Base-by-base conservation (phyloP, 78 protist species). In the Dictyostelium firmibasis region DNA sequence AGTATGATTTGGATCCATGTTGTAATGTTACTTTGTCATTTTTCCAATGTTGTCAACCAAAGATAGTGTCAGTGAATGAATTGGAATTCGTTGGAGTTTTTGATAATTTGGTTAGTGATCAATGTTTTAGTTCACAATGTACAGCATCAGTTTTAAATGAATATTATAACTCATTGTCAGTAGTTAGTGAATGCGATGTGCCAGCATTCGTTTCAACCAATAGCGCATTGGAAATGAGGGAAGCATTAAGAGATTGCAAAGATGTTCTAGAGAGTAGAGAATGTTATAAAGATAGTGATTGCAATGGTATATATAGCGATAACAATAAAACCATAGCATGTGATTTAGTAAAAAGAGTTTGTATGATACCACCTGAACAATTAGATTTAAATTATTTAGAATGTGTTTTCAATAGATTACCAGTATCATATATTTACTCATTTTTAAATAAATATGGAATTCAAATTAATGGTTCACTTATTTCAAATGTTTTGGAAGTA, bases 61-160 rank as follows among this genome's bases (percentile, higher is more conserved):
- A 85, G 29, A 43, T 29, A 23, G 25, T 89, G 0, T 16, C 38
- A 31, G 74, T 81, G 3, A 8, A 62, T 2, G 23, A n/a, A 27
- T 64, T 50, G 18, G 62, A n/a, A 14, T 81, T 69, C 62, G 16
- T 81, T 29, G 94, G 87, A 70, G 67, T 81, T 3, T 7, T 41
- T 41, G 43, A 41, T 41, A 44, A 84, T n/a, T 31, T 74, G 16
- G 35, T 89, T 23, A 5, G 13, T 6, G 47, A 89, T 50, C 86
- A 89, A 33, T 89, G 94, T 69, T 47, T 33, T 4, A 47, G 64
- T 13, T 7, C 44, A 11, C 83, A 31, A n/a, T 89, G 94, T n/a
- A 89, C 94, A 5, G 43, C 20, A 33, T 89, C 94, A n/a, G 64
- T 89, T 20, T 43, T 89, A 35, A 47, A 64, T n/a, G 94, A 89